Base-by-base conservation (phyloP, 2,329 filamentous ascomycete species). In the Monilinia aucupariae region DNA sequence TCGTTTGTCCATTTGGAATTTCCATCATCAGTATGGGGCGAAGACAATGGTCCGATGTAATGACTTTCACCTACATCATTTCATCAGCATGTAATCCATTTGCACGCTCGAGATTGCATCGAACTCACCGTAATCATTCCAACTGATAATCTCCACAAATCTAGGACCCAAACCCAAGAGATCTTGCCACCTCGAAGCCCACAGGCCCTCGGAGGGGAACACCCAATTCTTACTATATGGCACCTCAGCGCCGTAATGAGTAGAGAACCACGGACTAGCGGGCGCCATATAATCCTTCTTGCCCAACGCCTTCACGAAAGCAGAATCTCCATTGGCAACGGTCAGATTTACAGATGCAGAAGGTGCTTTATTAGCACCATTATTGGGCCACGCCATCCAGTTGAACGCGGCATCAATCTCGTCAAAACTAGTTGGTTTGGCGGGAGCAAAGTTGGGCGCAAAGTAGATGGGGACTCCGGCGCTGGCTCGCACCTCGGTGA, bases 401-500 rank as follows among this genome's bases (percentile, higher is more conserved):
- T 63, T 63, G 15, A 63, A 62, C 25, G 64, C 54, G 2, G 51
- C 54, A 39, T 54, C 64, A 2, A 65, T 20, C 47, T 56, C 59
- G 15, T 15, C 5, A 22, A 51, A 62, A 37, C 22, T 59, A 34
- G 32, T 13, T 3, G 30, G 34, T 6, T 30, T 30, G 1, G 32
- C 30, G 1, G 61, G 61, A 17, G 25, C 41, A n/a, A 50, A 63
- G 9, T 63, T 63, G 5, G 61, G 61, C 0, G 61, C 61, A 32
- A 58, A 63, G 63, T 52, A 70, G 37, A 60, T 69, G 63, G 15
- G 66, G 54, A 32, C 63, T 59, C 61, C 59, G 59, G 70, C 69
- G 25, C 62, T 62, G 13, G 65, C 39, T 63, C 76, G 76, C 67
- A 82, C 78, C 1, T 66, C 66, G 13, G 73, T 70, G 50, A 76